Percentiles rank a stretch among this genome's conserved stretches.
Conservation (phyloP, 805 yeast genomes). For the Candida mattraensis region DNA sequence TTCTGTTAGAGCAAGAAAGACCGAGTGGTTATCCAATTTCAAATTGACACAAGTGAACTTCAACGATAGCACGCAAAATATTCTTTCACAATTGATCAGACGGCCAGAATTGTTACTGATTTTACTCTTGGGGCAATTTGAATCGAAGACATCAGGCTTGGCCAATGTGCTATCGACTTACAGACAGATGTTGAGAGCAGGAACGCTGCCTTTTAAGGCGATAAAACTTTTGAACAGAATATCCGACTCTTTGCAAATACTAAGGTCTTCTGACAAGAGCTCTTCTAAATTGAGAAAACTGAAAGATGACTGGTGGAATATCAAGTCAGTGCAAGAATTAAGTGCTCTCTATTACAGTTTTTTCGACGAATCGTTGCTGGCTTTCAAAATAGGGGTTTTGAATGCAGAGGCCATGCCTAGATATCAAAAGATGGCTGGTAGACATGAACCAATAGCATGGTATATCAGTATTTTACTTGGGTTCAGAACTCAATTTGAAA, state of each 20-base stretch:
- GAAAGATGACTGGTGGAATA: conserved; percentile 38
- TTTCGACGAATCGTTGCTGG: conserved; percentile 60
- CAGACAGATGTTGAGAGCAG: conserved; percentile 69
- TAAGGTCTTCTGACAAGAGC: conserved; percentile 13
- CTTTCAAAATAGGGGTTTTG: conserved; percentile 54
- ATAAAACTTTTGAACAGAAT: conserved; percentile 39
- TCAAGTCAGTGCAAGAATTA: conserved; percentile 48
- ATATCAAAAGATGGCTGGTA: conserved; percentile 40
- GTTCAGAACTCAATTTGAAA: conserved; percentile 49
- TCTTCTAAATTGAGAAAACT: conserved; percentile 25
- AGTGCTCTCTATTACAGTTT: conserved; percentile 61
- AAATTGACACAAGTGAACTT: conserved; percentile 23
- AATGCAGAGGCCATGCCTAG: conserved; percentile 31
- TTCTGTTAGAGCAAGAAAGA: conserved; percentile 40
- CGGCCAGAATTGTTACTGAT: conserved; percentile 32
- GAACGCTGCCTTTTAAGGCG: conserved; percentile 63
- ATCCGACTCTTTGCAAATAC: conserved; percentile 17
- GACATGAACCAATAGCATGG: conserved; percentile 71
- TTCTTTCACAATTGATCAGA: conserved; percentile 26
- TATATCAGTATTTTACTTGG: conserved; percentile 61
- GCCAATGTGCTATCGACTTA: conserved; percentile 51
- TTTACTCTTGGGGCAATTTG: conserved; percentile 40
- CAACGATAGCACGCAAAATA: conserved; percentile 24
- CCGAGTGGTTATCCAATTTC: conserved; percentile 14
- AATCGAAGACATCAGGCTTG: conserved; percentile 42